phyloP scores from a whole-genome alignment of 306 rosid genomes.

The Potentilla sterilis region DNA sequence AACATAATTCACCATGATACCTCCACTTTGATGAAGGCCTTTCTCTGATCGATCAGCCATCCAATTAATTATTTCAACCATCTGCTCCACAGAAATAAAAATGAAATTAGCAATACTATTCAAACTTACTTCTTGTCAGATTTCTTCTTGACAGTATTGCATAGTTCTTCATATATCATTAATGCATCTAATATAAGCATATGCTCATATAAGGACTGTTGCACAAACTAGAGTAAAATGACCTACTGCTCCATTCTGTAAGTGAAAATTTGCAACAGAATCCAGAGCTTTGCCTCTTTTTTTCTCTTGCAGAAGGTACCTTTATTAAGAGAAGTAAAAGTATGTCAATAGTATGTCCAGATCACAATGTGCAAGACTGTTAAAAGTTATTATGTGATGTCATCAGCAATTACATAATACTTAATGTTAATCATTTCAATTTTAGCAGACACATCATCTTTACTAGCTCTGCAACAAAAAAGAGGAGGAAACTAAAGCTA shows the following conservation, averaged over 20 bases:
- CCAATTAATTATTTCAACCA: conserved; percentile 90
- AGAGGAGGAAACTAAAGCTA: neutral
- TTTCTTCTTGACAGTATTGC: conserved; percentile 5
- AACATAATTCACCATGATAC: conserved; percentile 94
- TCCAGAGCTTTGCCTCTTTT: conserved; percentile 97
- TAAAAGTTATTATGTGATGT: conserved; percentile 4
- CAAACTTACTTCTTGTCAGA: neutral
- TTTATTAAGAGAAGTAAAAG: conserved; percentile 28
- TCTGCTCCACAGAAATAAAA: conserved; percentile 50
- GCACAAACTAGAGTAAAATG: conserved; percentile 6
- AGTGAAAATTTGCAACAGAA: conserved; percentile 92
- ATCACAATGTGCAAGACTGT: conserved; percentile 11
- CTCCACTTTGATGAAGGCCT: conserved; percentile 82
- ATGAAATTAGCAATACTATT: neutral
- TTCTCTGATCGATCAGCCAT: conserved; percentile 83
- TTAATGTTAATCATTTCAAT: conserved; percentile 21
- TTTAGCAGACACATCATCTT: conserved; percentile 11
- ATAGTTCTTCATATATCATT: conserved; percentile 18
- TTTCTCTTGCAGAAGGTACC: conserved; percentile 94
- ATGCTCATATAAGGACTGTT: neutral
- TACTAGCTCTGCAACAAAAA: neutral
- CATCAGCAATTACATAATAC: conserved; percentile 14
- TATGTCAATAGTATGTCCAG: conserved; percentile 4
- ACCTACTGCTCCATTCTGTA: conserved; percentile 97
- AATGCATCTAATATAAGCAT: neutral